Conservation (phyloP, 805 yeast species). For the Sugiyamaella qingdaonensis region DNA sequence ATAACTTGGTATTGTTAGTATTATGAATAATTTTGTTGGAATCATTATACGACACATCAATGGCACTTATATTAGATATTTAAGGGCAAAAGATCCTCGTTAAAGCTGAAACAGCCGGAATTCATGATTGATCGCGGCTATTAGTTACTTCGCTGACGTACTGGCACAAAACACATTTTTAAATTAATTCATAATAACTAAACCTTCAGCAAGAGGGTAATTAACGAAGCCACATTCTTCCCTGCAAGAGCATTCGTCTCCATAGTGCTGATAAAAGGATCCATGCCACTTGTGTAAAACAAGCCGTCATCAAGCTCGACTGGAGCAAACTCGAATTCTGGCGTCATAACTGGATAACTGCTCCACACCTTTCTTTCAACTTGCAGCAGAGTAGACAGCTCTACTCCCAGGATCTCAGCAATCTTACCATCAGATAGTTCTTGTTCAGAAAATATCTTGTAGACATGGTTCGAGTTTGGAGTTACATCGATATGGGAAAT, state of each 20-base stretch:
- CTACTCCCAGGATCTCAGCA: conserved; percentile 26
- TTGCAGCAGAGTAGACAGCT: conserved; percentile 24
- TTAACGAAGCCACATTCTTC: conserved; percentile 45
- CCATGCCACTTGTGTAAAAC: conserved; percentile 46
- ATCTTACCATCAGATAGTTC: conserved; percentile 23
- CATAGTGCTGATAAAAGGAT: conserved; percentile 47
- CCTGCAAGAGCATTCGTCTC: conserved; percentile 49
- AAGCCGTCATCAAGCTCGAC: conserved; percentile 34
- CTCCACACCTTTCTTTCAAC: conserved; percentile 39
- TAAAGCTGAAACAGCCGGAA: too few species aligned
- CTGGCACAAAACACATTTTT: too few species aligned
- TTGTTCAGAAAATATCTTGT: conserved; percentile 40
- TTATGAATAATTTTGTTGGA: too few species aligned
- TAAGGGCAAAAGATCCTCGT: too few species aligned
- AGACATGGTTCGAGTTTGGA: conserved; percentile 30
- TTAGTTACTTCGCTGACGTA: too few species aligned
- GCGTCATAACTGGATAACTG: conserved; percentile 41
- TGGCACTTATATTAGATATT: too few species aligned
- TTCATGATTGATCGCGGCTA: too few species aligned
- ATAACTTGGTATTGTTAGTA: too few species aligned
- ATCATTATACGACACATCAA: too few species aligned
- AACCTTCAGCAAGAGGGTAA: conserved; percentile 17
- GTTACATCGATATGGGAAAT: conserved; percentile 15
- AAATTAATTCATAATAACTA: too few species aligned
- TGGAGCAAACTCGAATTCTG: conserved; percentile 29